Evolutionary conservation across 768 basidiomycete genomes (phyloP).

Genomic region (Hemileccinum impolitum): DNA sequence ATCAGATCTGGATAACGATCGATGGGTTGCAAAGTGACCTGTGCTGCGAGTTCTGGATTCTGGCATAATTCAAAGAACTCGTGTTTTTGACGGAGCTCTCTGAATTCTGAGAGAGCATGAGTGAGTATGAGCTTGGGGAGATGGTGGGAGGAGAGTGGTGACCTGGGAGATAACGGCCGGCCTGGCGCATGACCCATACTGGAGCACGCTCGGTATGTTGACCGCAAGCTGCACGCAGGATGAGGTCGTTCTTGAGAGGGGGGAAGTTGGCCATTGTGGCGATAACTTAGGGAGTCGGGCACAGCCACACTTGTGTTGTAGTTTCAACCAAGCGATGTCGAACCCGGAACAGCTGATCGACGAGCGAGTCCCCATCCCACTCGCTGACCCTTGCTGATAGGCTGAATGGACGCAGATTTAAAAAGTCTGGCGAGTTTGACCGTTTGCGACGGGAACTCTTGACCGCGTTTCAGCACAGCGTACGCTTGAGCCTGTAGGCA

Average conservation of each 20-base stretch:
- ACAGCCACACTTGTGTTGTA: slow-evolving; percentile 11
- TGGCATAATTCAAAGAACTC: slow-evolving; percentile 96
- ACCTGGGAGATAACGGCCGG: slow-evolving; percentile 94
- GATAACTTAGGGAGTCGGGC: background rate
- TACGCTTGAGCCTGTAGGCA: slow-evolving; percentile 20
- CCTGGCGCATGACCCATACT: slow-evolving; percentile 99
- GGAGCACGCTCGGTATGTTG: slow-evolving; percentile 88
- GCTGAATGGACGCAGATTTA: slow-evolving; percentile 51
- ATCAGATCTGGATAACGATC: slow-evolving; percentile 80
- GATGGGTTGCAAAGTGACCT: slow-evolving; percentile 93
- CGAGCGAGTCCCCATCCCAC: slow-evolving; percentile 44
- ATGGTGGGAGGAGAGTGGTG: slow-evolving; percentile 17
- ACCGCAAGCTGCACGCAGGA: slow-evolving; percentile 87
- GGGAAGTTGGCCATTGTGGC: slow-evolving; percentile 51
- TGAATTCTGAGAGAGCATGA: slow-evolving; percentile 63
- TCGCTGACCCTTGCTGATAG: background rate
- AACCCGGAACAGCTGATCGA: slow-evolving; percentile 62
- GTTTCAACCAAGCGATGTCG: slow-evolving; percentile 30
- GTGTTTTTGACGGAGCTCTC: slow-evolving; percentile 77
- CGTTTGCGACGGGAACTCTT: slow-evolving; percentile 64
- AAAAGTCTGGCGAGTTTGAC: slow-evolving; percentile 78
- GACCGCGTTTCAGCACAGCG: slow-evolving; percentile 57
- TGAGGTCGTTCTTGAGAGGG: slow-evolving; percentile 79
- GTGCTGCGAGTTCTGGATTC: slow-evolving; percentile 82
- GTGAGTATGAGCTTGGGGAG: background rate